These are phyloP conservation scores for Gloeostereum incarnatum DNA, from an alignment of 768 basidiomycete genomes.

Conservation along the genomic window DNA sequence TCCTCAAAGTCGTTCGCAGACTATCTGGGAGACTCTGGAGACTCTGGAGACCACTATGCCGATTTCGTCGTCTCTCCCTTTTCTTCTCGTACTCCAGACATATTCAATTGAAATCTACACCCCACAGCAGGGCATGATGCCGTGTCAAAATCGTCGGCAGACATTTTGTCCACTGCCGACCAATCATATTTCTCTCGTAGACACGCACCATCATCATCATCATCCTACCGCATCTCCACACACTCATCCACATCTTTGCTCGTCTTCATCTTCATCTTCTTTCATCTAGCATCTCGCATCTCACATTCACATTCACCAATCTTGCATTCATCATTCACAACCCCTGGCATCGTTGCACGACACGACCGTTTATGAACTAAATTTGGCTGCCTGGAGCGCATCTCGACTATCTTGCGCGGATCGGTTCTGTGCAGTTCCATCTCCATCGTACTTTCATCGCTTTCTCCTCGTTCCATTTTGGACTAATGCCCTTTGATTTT, in stretches of 20 bases:
- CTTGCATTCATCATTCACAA: slow-evolving; percentile 8
- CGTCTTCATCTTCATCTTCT: not conserved
- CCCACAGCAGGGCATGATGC: not conserved
- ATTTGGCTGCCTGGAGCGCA: slow-evolving; percentile 25
- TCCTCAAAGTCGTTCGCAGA: slow-evolving; percentile 37
- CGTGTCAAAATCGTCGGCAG: not conserved
- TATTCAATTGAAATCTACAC: slow-evolving; percentile 31
- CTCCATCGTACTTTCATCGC: slow-evolving; percentile 13
- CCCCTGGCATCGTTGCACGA: slow-evolving; percentile 27
- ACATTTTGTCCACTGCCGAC: too few relatives aligned
- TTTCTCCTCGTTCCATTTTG: slow-evolving; percentile 8
- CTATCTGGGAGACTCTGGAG: slow-evolving; percentile 8
- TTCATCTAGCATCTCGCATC: slow-evolving; percentile 7
- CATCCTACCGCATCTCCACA: not conserved
- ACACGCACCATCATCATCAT: too few relatives aligned
- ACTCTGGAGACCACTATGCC: slow-evolving; percentile 12
- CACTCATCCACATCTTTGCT: not conserved
- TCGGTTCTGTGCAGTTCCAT: slow-evolving; percentile 9
- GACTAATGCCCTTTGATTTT: slow-evolving; percentile 3
- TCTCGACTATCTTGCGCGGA: slow-evolving; percentile 13
- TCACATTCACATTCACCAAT: slow-evolving; percentile 8
- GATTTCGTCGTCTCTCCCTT: slow-evolving; percentile 23
- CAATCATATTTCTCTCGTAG: too few relatives aligned
- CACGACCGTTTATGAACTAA: slow-evolving; percentile 14
- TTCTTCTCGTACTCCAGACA: slow-evolving; percentile 30